Percentiles rank a stretch among this genome's conserved stretches.
These are phyloP conservation scores for Solanum sitiens DNA, from an alignment of 257 asterid genomes.

Conservation along the genomic window DNA sequence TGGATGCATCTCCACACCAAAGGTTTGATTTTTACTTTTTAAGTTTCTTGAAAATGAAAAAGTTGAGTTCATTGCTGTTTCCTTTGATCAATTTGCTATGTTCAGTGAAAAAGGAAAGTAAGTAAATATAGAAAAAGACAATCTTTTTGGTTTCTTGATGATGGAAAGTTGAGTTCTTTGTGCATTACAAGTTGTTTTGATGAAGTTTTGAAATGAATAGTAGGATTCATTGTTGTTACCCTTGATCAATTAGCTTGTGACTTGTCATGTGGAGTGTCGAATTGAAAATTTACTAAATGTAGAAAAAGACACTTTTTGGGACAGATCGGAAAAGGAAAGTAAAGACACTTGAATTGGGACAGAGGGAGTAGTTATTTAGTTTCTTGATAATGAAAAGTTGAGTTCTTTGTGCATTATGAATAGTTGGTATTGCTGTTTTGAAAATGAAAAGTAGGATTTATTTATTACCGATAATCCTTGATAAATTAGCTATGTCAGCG, in stretches of 20 bases:
- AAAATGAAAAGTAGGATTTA: not conserved
- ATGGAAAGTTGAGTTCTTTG: not conserved
- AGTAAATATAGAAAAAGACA: not conserved
- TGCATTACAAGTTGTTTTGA: not conserved
- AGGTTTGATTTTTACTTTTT: constrained; percentile 21
- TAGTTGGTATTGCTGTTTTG: not conserved
- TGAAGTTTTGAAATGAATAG: too few species aligned
- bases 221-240: too few species aligned
- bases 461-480: not conserved
- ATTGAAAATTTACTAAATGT: too few species aligned
- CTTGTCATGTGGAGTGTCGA: too few species aligned
- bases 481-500: not conserved
- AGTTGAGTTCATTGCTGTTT: not conserved
- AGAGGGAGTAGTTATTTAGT: not conserved
- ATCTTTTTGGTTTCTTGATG: not conserved
- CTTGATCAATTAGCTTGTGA: too few species aligned
- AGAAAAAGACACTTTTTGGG: not conserved
- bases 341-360: not conserved
- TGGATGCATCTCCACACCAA: constrained; percentile 39
- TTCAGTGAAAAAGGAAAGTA: not conserved
- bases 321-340: not conserved
- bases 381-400: not conserved
- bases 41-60: not conserved
- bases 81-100: not conserved
- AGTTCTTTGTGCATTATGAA: not conserved